Evolutionary conservation across 768 basidiomycete genomes (phyloP).

Genomic region (Kwoniella sp.): DNA sequence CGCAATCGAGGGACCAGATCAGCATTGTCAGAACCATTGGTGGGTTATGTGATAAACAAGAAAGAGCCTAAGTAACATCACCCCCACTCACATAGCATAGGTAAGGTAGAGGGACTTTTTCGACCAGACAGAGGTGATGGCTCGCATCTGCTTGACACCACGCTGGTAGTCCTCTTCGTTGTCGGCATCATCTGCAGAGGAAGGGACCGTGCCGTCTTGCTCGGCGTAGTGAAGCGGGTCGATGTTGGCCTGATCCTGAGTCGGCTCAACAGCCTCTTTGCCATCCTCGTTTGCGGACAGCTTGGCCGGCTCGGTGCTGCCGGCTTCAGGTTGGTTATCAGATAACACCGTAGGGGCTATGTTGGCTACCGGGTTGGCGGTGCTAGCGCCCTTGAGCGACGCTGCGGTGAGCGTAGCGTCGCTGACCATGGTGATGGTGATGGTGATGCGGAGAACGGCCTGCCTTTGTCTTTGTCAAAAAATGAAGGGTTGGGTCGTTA

Average conservation of each 20-base stretch:
- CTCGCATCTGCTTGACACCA: constrained; percentile 28
- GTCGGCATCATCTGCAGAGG: background rate
- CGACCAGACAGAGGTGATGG: constrained; percentile 33
- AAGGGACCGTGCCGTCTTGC: background rate
- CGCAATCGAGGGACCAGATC: background rate
- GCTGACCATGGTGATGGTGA: background rate
- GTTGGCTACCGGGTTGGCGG: background rate
- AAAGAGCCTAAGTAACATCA: background rate
- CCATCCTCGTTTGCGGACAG: background rate
- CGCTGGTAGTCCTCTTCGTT: constrained; percentile 14
- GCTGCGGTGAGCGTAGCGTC: constrained; percentile 3
- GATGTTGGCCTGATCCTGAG: background rate
- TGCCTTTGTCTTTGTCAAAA: no score
- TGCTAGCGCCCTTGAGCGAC: background rate
- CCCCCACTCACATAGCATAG: constrained; percentile 29
- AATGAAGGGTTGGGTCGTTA: no score
- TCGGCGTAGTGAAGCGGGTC: background rate
- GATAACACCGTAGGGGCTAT: background rate
- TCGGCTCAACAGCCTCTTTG: background rate
- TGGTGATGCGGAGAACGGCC: no score
- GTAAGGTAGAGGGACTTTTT: constrained; percentile 21
- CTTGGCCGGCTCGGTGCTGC: background rate
- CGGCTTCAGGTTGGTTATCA: background rate
- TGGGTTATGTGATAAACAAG: background rate
- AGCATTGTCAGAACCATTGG: background rate